Percentiles rank a stretch among this genome's conserved stretches.
Conservation (phyloP, 2,329 filamentous ascomycete genomes). For the Xylariaceae sp. region DNA sequence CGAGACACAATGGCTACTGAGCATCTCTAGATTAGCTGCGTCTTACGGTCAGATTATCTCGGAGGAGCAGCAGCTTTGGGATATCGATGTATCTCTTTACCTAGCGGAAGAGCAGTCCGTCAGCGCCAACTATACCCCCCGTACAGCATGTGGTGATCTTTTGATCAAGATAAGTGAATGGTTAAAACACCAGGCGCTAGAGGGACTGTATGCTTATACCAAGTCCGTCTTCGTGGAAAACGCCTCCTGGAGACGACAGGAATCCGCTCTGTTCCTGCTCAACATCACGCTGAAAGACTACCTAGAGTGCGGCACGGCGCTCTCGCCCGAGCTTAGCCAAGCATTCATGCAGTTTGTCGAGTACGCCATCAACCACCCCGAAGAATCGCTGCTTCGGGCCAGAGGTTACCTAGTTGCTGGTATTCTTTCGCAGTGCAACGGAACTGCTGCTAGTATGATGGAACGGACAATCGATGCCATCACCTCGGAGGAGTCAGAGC, state of each 20-base stretch:
- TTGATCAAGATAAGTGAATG: constrained; percentile 90
- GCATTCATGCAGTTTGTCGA: constrained; percentile 77
- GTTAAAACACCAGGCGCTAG: constrained; percentile 69
- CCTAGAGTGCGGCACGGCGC: constrained; percentile 65
- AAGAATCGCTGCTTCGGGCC: constrained; percentile 74
- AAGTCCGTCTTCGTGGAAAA: constrained; percentile 64
- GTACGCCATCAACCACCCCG: constrained; percentile 62
- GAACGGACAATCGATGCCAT: constrained; percentile 72
- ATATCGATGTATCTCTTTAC: constrained; percentile 93
- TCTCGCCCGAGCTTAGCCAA: constrained; percentile 63
- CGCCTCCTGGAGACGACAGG: constrained; percentile 58
- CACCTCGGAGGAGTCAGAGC: constrained; percentile 69
- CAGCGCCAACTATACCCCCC: constrained; percentile 91
- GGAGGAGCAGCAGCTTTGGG: constrained; percentile 93
- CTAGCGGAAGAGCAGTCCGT: constrained; percentile 92
- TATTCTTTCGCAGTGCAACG: constrained; percentile 64
- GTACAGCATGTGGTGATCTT: constrained; percentile 86
- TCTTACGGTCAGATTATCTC: constrained; percentile 84
- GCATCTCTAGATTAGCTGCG: constrained; percentile 80
- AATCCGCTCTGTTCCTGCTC: constrained; percentile 78
- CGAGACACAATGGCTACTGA: constrained; percentile 73
- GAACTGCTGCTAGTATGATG: constrained; percentile 60
- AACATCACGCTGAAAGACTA: constrained; percentile 82
- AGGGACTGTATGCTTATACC: constrained; percentile 73
- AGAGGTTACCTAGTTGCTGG: constrained; percentile 85